Base-by-base conservation (phyloP, 1,284 basidiomycete genomes). In the Ganoderma lingzhi region DNA sequence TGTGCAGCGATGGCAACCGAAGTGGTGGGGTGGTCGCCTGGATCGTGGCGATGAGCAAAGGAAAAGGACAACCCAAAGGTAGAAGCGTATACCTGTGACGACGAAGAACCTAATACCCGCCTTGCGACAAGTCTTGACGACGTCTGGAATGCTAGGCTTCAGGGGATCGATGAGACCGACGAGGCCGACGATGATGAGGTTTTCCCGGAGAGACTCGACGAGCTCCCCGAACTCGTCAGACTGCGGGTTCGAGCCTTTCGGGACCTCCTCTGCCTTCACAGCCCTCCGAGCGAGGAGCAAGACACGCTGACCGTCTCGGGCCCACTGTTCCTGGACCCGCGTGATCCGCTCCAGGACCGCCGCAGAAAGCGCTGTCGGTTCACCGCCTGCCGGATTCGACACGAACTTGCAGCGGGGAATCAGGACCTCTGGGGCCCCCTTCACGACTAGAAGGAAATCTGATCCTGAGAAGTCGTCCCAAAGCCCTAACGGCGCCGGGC, bases 31-130 rank as follows among this genome's bases (percentile, higher is more conserved):
- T 87, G 86, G 73, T 88, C 87, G 61, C 86, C 87, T 83, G 48
- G 75, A 75, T 23, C 77, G 80, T 61, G 12, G 4, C 14, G 30
- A 44, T 41, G 39, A 28, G 39, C 23, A 15, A 51, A 19, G 35
- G 39, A 56, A 41, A 19, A 44, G 6, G 3, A 14, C 6, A 32
- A 14, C 76, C 76, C 68, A 81, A 81, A 53, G 23, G 48, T 28
- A 0, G 9, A 6, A 23, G 14, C 10, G 28, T 79, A 80, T 82
- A 80, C 90, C 90, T 6, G 91, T 92, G 63, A 93, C 89, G 82
- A 92, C 89, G 74, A 88, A 86, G 76, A 91, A 89, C 17, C 90
- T 83, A 62, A 89, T 86, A 6, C 88, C 88, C 5, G 90, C 90
- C 14, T 84, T 79, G 44, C 90, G 83, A 77, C 82, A 82, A 78